Percentiles rank a stretch among this genome's conserved stretches.
phyloP scores from a whole-genome alignment of 345 rosid species.

The Diplotaxis tenuifolia region DNA sequence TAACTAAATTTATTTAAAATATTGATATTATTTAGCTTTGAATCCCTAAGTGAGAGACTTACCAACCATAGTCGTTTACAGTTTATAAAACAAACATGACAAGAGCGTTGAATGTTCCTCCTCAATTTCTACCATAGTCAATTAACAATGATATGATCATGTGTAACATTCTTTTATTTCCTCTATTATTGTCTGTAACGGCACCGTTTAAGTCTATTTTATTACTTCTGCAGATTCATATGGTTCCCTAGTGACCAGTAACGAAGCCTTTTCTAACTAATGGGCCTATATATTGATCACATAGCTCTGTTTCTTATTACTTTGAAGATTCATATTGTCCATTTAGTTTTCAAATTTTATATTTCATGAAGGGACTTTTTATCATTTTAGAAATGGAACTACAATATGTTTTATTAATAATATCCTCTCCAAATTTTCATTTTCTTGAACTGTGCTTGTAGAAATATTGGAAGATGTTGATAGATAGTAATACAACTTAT shows the following conservation, averaged over 20 bases:
- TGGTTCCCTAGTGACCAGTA: neutral
- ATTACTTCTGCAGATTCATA: too few relatives aligned
- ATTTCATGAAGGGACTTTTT: neutral
- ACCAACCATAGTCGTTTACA: neutral
- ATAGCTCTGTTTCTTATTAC: neutral
- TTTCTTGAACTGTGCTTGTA: neutral
- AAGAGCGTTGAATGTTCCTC: slow-evolving; percentile 27
- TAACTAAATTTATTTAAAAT: too few relatives aligned
- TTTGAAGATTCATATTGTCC: neutral
- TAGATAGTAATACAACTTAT: neutral
- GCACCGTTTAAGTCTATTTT: slow-evolving; percentile 2
- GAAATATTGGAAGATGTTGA: neutral
- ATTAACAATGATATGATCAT: too few relatives aligned
- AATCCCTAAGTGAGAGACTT: too few relatives aligned
- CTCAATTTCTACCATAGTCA: neutral
- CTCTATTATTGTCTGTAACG: slow-evolving; percentile 21
- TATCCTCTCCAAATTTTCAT: neutral
- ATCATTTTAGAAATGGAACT: neutral
- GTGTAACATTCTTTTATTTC: too few relatives aligned
- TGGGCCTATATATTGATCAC: slow-evolving; percentile 5
- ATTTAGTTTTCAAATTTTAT: neutral
- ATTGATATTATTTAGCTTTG: too few relatives aligned
- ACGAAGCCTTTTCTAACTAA: neutral
- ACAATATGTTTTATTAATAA: neutral
- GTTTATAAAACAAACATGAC: neutral